Evolutionary conservation across 2,329 filamentous ascomycete species (phyloP), one percentile per base, ranked within the genome.

Genomic region (Cladosporium sp.): DNA sequence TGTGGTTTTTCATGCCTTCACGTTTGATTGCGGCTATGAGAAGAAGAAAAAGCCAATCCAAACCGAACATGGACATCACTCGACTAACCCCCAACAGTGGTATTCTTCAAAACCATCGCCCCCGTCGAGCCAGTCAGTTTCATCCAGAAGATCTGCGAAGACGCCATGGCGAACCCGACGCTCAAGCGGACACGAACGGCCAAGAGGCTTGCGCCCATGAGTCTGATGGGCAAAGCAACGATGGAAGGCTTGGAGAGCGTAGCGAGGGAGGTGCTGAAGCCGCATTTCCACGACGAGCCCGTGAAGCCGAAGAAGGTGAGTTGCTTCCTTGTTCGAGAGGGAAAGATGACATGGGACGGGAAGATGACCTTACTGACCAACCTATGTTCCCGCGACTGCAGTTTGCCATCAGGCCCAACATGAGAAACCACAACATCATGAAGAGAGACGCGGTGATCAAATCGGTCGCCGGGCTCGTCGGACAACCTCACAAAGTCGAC

Each of bases 401-500:
- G 88, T 93, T 89, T 69, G 88, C 88, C n/a, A 91, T 95, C 58
- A 82, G 88, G 39, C 82, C 85, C 13, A 86, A 81, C 12, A 81
- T 89, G 54, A 83, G 88, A 50, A 88, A 87, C 61, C 84, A 91
- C 68, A 84, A 76, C 58, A 76, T 76, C 3, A 75, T 92, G 54
- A 85, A 80, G 58, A 80, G 87, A 52, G 80, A 84, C 56, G 74
- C 73, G 15, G 76, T 92, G 43, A 92, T 93, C 67, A 81, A 85
- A 61, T 80, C 79, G 56, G 78, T 92, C 56, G 88, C 87, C 4
- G 72, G 74, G 34, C 70, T 84, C 24, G 80, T 90, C 54, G 82
- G 83, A 43, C 71, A 77, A 8, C 76, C 77, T 34, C 88, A 93
- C 69, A 86, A 84, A 61, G 89, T 93, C 52, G 83, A 91, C 61